Base-by-base conservation (phyloP, 495 filamentous ascomycete genomes). In the Xylaria grammica region DNA sequence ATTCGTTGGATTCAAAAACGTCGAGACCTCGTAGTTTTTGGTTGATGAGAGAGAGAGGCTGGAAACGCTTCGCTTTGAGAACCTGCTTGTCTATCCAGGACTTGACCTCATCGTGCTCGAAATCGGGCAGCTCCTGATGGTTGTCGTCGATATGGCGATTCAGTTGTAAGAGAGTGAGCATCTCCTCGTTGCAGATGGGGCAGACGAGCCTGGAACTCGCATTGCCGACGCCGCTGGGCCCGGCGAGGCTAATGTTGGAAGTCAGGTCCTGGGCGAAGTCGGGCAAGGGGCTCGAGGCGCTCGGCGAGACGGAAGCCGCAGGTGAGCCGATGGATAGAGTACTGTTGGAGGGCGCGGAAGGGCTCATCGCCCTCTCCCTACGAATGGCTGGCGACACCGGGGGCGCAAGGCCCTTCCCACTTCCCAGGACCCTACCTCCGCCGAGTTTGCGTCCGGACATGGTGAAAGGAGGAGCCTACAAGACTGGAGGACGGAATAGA, bases 41-140 rank as follows among this genome's bases (percentile, higher is more conserved):
- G 76, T 97, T 97, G 69, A 83, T 79, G 22, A 82, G 65, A 0
- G 93, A 93, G 1, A 99, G 84, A 0, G 95, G 95, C 68, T 99
- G 96, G 74, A 99, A 99, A 40, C 87, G 88, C 76, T 96, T 97
- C 19, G 95, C 96, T 74, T 97, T 97, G 52, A 91, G 84, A 81
- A 99, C 96, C 75, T 97, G 95, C 67, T 90, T 89, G 77, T 95
- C 90, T 81, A 99, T 97, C 95, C 95, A 99, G 58, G 91, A 94
- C 79, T 96, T 96, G 65, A 97, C 94, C 78, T 99, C 93, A 76
- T 97, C 94, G 72, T 98, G 96, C 69, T 92, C 91, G 56, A 91
- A 85, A 62, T 92, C 92, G 75, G 96, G 93, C n/a, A 98, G 84
- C 66, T 97, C 92, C 65, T 93, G 90, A 78, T 99, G 95, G 42